Evolutionary conservation across 495 filamentous ascomycete species (phyloP).

Genomic region (Penicillium pulvis): DNA sequence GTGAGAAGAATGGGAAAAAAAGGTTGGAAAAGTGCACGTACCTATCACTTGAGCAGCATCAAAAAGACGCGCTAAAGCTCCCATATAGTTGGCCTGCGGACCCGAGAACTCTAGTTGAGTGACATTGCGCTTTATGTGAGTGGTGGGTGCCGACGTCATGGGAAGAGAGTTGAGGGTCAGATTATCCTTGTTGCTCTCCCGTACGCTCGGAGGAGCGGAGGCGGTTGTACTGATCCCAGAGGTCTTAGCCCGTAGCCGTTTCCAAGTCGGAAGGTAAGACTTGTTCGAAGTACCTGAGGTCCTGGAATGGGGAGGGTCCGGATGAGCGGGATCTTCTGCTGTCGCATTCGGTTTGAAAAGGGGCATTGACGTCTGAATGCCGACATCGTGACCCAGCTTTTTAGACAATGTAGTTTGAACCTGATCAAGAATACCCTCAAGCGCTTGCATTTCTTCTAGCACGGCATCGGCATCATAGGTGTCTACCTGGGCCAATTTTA

Average conservation of each 20-base stretch:
- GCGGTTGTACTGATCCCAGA: slow-evolving; percentile 56
- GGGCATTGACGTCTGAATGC: slow-evolving; percentile 65
- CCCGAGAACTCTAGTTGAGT: slow-evolving; percentile 71
- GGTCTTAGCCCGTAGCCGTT: slow-evolving; percentile 85
- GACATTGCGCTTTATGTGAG: slow-evolving; percentile 68
- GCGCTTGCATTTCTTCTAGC: slow-evolving; percentile 91
- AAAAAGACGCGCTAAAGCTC: slow-evolving; percentile 84
- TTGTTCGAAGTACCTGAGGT: slow-evolving; percentile 64
- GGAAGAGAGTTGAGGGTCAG: slow-evolving; percentile 72
- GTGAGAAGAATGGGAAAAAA: neutral
- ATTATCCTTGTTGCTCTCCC: slow-evolving; percentile 60
- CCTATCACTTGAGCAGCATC: slow-evolving; percentile 93
- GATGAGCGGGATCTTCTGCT: slow-evolving; percentile 42
- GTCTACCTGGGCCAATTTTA: slow-evolving; percentile 81
- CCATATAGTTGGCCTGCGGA: slow-evolving; percentile 88
- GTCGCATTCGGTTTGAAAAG: slow-evolving; percentile 68
- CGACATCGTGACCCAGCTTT: slow-evolving; percentile 89
- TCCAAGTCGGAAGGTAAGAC: slow-evolving; percentile 72
- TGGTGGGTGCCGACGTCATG: slow-evolving; percentile 69
- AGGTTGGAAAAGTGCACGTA: slow-evolving; percentile 49
- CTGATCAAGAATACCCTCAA: slow-evolving; percentile 85
- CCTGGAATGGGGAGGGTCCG: slow-evolving; percentile 47
- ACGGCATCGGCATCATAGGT: slow-evolving; percentile 88
- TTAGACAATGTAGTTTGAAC: slow-evolving; percentile 74
- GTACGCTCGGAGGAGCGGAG: slow-evolving; percentile 31